Evolutionary conservation across 352 stramenopile genomes (phyloP).

Genomic region (Globisporangium recalcitrans): DNA sequence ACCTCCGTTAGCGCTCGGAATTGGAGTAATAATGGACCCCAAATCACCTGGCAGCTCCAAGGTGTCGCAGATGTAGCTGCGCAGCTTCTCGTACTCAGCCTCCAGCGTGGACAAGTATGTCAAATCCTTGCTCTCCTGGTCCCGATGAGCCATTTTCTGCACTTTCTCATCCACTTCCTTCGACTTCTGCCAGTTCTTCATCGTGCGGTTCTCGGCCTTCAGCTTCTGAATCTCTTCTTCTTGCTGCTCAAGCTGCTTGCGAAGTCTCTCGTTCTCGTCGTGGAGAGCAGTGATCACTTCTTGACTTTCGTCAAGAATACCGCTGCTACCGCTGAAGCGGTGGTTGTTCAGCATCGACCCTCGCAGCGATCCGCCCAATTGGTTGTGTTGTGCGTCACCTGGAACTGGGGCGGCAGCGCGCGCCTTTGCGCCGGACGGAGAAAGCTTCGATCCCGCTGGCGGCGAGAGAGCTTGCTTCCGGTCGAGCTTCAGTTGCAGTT

Average conservation of each 20-base stretch:
- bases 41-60: constrained; percentile 69
- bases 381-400: constrained; percentile 3
- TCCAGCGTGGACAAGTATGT: constrained; percentile 78
- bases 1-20: constrained; percentile 19
- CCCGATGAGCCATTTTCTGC: constrained; percentile 78
- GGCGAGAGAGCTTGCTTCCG: constrained; percentile 38
- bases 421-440: constrained; percentile 31
- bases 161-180: constrained; percentile 87
- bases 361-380: constrained; percentile 28
- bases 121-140: constrained; percentile 83
- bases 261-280: constrained; percentile 77
- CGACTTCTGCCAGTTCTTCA: constrained; percentile 82
- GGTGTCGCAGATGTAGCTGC: constrained; percentile 69
- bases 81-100: constrained; percentile 79
- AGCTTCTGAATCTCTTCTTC: constrained; percentile 72
- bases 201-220: constrained; percentile 69
- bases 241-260: constrained; percentile 66
- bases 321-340: constrained; percentile 60
- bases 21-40: constrained; percentile 17
- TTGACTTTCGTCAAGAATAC: constrained; percentile 80
- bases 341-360: constrained; percentile 47
- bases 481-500: constrained; percentile 65
- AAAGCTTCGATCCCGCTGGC: constrained; percentile 28
- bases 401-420: constrained; percentile 19
- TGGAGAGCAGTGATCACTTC: constrained; percentile 85